Evolutionary conservation across 2,329 filamentous ascomycete genomes (phyloP).

Genomic region (Epichloe glyceriae): DNA sequence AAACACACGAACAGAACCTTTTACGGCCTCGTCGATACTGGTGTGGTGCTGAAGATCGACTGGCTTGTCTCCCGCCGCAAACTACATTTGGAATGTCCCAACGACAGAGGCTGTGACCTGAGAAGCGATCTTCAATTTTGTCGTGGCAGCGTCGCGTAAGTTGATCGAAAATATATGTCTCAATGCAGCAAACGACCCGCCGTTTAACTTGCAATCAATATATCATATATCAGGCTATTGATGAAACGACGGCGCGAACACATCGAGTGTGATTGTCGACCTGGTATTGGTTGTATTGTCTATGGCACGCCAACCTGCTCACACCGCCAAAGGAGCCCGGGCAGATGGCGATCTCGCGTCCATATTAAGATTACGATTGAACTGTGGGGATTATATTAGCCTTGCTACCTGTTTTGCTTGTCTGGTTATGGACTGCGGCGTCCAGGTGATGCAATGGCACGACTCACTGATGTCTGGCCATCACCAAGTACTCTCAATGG

Average conservation of each 20-base stretch:
- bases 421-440: background rate
- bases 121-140: slow-evolving; percentile 48
- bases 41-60: slow-evolving; percentile 50
- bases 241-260: slow-evolving; percentile 49
- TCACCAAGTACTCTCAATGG: background rate
- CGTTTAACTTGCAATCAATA: background rate
- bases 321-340: slow-evolving; percentile 33
- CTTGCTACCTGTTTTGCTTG: slow-evolving; percentile 20
- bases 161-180: slow-evolving; percentile 2
- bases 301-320: slow-evolving; percentile 35
- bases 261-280: slow-evolving; percentile 45
- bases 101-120: slow-evolving; percentile 41
- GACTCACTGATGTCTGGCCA: background rate
- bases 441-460: background rate
- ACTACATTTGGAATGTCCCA: slow-evolving; percentile 53
- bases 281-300: slow-evolving; percentile 42
- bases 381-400: slow-evolving; percentile 34
- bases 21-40: slow-evolving; percentile 51
- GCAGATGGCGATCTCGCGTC: slow-evolving; percentile 30
- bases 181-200: too few species aligned
- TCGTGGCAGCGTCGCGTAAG: slow-evolving; percentile 43
- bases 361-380: slow-evolving; percentile 31
- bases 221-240: slow-evolving; percentile 28
- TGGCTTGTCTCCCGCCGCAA: slow-evolving; percentile 55
- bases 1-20: slow-evolving; percentile 55